A percentile compares a stretch with the other conserved stretches of the same genome.
Conservation (phyloP, 78 protist genomes). For the Thecamonas trahens region DNA sequence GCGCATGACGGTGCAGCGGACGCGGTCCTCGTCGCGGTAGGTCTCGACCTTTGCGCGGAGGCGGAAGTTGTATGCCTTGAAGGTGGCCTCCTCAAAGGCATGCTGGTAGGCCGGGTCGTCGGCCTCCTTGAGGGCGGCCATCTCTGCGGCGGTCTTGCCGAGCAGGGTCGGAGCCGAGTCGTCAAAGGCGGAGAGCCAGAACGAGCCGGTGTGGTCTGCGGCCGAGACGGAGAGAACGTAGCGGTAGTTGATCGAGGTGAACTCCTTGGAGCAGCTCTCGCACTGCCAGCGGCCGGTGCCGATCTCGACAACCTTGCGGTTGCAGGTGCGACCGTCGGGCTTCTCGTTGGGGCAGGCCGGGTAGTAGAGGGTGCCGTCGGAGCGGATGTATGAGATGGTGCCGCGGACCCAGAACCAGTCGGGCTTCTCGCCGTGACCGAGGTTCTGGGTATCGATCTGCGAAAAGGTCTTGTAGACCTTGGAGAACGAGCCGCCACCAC, state of each 20-base stretch:
- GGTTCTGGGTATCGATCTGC: neutral
- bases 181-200: conserved; percentile 11
- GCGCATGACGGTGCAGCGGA: neutral
- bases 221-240: neutral
- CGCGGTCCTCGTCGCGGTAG: neutral
- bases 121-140: neutral
- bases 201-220: neutral
- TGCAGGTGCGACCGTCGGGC: neutral
- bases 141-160: conserved; percentile 1
- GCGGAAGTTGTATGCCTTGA: neutral
- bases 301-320: conserved; percentile 13
- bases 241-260: neutral
- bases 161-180: conserved; percentile 1
- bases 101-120: neutral
- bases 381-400: neutral
- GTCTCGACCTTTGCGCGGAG: neutral
- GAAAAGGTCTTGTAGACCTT: neutral
- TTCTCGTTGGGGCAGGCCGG: conserved; percentile 16
- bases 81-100: conserved; percentile 1
- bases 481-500: neutral
- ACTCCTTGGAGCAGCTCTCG: conserved; percentile 10
- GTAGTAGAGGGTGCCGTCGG: conserved; percentile 11
- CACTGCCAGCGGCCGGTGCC: neutral
- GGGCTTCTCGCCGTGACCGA: neutral
- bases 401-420: neutral